Percentiles rank a stretch among this genome's conserved stretches.
Evolutionary conservation across 805 yeast genomes (phyloP).

Genomic region (Nakazawaea laoshanensis): DNA sequence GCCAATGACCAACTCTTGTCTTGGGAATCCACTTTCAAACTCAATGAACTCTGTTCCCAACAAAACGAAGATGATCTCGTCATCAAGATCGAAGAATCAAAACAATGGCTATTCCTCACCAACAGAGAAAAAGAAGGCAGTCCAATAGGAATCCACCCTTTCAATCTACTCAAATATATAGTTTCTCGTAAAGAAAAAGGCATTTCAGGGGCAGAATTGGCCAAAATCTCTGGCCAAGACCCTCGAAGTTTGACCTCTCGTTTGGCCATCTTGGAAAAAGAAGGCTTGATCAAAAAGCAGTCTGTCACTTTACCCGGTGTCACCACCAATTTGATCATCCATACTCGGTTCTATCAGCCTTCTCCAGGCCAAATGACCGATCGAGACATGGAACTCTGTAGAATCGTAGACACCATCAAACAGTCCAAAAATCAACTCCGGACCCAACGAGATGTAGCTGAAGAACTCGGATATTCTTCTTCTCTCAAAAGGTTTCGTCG

Average conservation of each 20-base stretch:
- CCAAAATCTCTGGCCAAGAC: constrained; percentile 56
- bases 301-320: constrained; percentile 33
- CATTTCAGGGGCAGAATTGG: constrained; percentile 49
- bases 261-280: constrained; percentile 42
- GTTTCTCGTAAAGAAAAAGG: constrained; percentile 51
- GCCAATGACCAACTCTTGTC: constrained; percentile 1
- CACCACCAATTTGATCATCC: constrained; percentile 45
- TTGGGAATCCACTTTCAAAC: constrained; percentile 6
- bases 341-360: constrained; percentile 31
- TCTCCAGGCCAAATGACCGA: no score
- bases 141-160: constrained; percentile 47
- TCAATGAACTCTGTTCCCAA: constrained; percentile 4
- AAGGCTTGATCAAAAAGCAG: constrained; percentile 36
- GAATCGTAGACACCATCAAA: constrained; percentile 41
- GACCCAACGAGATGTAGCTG: constrained; percentile 50
- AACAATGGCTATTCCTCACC: constrained; percentile 49
- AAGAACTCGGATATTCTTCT: constrained; percentile 43
- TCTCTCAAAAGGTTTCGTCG: constrained; percentile 28
- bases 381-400: constrained; percentile 14
- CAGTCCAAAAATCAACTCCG: constrained; percentile 54
- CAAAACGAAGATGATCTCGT: constrained; percentile 11
- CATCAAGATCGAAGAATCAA: constrained; percentile 40
- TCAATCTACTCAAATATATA: constrained; percentile 47
- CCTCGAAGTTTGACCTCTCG: constrained; percentile 62
- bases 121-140: constrained; percentile 45